A percentile compares a stretch with the other conserved stretches of the same genome.
Evolutionary conservation across 2,329 filamentous ascomycete species (phyloP).

Genomic region (Sordariomycetes sp.): DNA sequence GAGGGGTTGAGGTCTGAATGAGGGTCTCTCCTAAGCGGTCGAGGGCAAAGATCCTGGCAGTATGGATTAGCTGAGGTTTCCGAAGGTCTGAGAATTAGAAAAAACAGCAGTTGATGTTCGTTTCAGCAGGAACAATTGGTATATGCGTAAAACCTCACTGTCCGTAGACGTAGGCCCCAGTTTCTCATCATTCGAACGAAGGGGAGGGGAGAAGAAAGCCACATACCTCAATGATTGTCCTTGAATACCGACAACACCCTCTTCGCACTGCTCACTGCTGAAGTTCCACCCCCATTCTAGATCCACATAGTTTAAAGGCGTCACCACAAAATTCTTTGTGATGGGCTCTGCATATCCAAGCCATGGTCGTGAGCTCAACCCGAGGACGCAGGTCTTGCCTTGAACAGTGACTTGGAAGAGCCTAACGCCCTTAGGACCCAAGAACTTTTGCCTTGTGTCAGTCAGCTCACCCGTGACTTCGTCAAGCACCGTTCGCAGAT

Average conservation of each 20-base stretch:
- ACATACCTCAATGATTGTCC: slow-evolving; percentile 75
- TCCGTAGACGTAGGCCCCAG: slow-evolving; percentile 45
- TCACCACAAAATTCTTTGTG: slow-evolving; percentile 82
- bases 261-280: slow-evolving; percentile 84
- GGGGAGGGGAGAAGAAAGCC: slow-evolving; percentile 20
- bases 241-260: slow-evolving; percentile 91
- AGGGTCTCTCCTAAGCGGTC: slow-evolving; percentile 80
- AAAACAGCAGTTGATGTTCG: slow-evolving; percentile 16
- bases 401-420: slow-evolving; percentile 88
- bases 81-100: slow-evolving; percentile 3
- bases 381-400: slow-evolving; percentile 75
- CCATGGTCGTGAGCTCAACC: slow-evolving; percentile 90
- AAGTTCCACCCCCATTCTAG: slow-evolving; percentile 96
- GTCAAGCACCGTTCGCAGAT: slow-evolving; percentile 88
- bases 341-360: slow-evolving; percentile 86
- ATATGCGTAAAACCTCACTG: slow-evolving; percentile 47
- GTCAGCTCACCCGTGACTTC: slow-evolving; percentile 93
- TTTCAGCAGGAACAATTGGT: slow-evolving; percentile 98
- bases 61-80: not conserved
- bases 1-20: slow-evolving; percentile 74
- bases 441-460: slow-evolving; percentile 87
- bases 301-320: slow-evolving; percentile 78
- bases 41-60: slow-evolving; percentile 57
- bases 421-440: slow-evolving; percentile 83
- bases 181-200: slow-evolving; percentile 52